phyloP scores from a whole-genome alignment of 208 protist genomes.

The Tritrichomonas musculus region DNA sequence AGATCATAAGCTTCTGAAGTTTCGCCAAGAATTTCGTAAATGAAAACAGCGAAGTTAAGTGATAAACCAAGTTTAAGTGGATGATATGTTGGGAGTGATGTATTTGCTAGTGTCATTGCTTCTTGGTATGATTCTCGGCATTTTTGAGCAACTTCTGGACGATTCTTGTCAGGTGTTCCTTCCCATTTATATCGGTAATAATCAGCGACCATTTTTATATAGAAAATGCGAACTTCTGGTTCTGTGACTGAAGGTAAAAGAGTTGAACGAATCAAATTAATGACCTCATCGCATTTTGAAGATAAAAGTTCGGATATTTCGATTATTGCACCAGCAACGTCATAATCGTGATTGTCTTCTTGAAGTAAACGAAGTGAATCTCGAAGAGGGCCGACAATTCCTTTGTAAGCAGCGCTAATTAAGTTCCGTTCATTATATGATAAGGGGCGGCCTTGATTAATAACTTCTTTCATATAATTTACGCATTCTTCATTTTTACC shows the following conservation, averaged over 20 bases:
- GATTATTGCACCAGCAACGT: not conserved
- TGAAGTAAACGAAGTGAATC: not conserved
- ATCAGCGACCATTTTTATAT: not conserved
- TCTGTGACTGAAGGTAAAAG: not conserved
- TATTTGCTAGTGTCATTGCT: not conserved
- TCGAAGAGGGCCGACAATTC: not conserved
- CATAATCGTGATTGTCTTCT: not conserved
- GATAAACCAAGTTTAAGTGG: not conserved
- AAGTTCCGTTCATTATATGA: slow-evolving; percentile 8
- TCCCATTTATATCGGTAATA: slow-evolving; percentile 3
- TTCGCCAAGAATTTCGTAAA: not conserved
- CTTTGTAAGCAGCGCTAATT: not conserved
- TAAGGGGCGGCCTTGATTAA: not conserved
- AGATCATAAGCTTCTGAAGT: not conserved
- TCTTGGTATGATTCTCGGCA: not conserved
- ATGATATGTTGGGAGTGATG: not conserved
- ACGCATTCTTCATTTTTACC: not conserved
- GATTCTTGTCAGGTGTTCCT: not conserved
- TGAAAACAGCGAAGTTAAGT: slow-evolving; percentile 1
- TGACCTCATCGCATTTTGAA: not conserved
- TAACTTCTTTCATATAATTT: not conserved
- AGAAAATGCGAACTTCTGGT: not conserved
- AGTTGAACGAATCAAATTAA: not conserved
- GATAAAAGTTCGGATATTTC: not conserved
- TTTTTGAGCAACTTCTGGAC: not conserved